phyloP scores from a whole-genome alignment of 108 stramenopile genomes.

The Pseudonitzschia pungens region DNA sequence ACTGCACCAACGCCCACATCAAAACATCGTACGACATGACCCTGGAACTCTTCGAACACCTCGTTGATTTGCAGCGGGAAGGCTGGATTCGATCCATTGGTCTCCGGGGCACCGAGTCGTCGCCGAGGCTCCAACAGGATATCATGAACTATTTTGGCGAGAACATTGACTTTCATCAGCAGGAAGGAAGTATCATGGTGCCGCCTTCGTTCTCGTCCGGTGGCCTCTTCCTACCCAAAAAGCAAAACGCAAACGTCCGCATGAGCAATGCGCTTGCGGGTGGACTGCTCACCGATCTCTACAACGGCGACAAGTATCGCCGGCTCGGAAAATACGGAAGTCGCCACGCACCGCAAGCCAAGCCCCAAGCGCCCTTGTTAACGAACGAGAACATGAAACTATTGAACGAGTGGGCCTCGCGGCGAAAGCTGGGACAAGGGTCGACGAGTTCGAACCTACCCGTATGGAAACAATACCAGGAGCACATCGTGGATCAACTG shows the following conservation, averaged over 20 bases:
- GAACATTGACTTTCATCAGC: constrained; percentile 46
- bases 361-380: neutral
- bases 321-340: constrained; percentile 1
- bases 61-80: constrained; percentile 66
- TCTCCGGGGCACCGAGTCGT: constrained; percentile 7
- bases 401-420: constrained; percentile 19
- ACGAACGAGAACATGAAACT: constrained; percentile 4
- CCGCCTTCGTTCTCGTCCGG: constrained; percentile 23
- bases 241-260: constrained; percentile 17
- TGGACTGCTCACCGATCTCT: constrained; percentile 52
- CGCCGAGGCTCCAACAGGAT: neutral
- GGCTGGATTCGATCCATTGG: constrained; percentile 62
- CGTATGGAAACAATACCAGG: constrained; percentile 40
- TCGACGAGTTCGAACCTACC: neutral
- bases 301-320: neutral
- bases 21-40: neutral
- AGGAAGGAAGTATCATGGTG: constrained; percentile 46
- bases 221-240: neutral
- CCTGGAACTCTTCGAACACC: constrained; percentile 58
- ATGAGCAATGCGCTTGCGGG: constrained; percentile 52
- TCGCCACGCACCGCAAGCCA: neutral
- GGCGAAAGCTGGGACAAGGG: constrained; percentile 10
- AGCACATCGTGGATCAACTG: constrained; percentile 38
- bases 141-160: constrained; percentile 47
- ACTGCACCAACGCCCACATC: constrained; percentile 29